Evolutionary conservation across 2,329 filamentous ascomycete genomes (phyloP).

Genomic region (Hyphodiscus sp.): DNA sequence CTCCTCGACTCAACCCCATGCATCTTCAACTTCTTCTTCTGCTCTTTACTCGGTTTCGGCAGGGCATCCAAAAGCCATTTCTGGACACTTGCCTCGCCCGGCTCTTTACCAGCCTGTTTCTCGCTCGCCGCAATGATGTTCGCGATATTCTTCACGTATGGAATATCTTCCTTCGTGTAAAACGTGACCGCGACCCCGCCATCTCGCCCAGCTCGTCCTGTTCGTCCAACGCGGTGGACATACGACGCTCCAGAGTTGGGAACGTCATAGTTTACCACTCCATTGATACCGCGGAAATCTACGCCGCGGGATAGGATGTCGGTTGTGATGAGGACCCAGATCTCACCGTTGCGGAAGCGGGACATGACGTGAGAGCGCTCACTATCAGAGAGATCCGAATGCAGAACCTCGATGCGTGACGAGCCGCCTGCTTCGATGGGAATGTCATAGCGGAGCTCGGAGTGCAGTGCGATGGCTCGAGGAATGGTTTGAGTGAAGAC

Average conservation of each 20-base stretch:
- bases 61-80: conserved; percentile 86
- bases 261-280: conserved; percentile 96
- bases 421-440: conserved; percentile 80
- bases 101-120: conserved; percentile 53
- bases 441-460: conserved; percentile 91
- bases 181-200: conserved; percentile 89
- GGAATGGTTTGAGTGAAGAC: conserved; percentile 97
- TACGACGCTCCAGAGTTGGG: conserved; percentile 86
- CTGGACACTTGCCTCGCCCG: conserved; percentile 56
- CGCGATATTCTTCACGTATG: conserved; percentile 82
- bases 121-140: conserved; percentile 86
- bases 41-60: conserved; percentile 75
- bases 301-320: conserved; percentile 88
- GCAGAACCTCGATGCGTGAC: conserved; percentile 79
- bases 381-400: conserved; percentile 74
- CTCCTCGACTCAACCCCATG: conserved; percentile 71
- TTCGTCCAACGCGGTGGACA: conserved; percentile 88
- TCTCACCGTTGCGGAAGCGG: conserved; percentile 81
- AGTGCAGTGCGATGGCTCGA: conserved; percentile 77
- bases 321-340: conserved; percentile 95
- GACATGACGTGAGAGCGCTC: conserved; percentile 78
- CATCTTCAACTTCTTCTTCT: conserved; percentile 75
- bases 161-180: conserved; percentile 92
- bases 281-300: conserved; percentile 91
- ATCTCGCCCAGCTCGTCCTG: conserved; percentile 78